Percentiles rank a stretch among this genome's conserved stretches.
phyloP scores from a whole-genome alignment of 2,329 filamentous ascomycete genomes.

The Ustilaginoidea virens region DNA sequence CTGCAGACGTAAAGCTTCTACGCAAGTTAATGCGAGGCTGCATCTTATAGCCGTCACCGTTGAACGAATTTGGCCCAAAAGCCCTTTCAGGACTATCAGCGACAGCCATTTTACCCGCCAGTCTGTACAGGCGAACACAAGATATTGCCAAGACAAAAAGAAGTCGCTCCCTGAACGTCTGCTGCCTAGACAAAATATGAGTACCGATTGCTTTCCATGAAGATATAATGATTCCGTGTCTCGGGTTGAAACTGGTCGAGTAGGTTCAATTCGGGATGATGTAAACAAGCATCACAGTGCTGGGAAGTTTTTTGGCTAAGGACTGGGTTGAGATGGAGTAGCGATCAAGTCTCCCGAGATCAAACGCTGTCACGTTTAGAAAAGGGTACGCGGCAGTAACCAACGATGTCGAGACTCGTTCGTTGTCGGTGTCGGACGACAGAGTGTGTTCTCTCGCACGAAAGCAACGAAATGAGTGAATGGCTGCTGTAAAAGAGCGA shows the following conservation, averaged over 20 bases:
- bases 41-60: constrained; percentile 10
- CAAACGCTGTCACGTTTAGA: too few species aligned
- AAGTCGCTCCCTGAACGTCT: too few species aligned
- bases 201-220: constrained; percentile 10
- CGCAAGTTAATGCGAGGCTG: constrained; percentile 13
- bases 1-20: constrained; percentile 5
- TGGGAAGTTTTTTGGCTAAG: background rate
- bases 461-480: constrained; percentile 22
- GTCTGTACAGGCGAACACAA: too few species aligned
- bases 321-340: background rate
- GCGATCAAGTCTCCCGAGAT: background rate
- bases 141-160: too few species aligned
- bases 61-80: constrained; percentile 7
- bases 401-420: too few species aligned
- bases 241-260: background rate
- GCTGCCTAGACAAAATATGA: too few species aligned
- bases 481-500: constrained; percentile 6
- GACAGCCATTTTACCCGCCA: constrained; percentile 5
- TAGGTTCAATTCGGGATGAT: background rate
- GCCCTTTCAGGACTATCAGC: background rate
- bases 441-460: too few species aligned
- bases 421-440: too few species aligned
- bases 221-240: constrained; percentile 1
- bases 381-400: too few species aligned
- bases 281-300: background rate